Percentiles rank a stretch among this genome's conserved stretches.
phyloP scores from a whole-genome alignment of 768 basidiomycete species.

The Boletus sensibilis region DNA sequence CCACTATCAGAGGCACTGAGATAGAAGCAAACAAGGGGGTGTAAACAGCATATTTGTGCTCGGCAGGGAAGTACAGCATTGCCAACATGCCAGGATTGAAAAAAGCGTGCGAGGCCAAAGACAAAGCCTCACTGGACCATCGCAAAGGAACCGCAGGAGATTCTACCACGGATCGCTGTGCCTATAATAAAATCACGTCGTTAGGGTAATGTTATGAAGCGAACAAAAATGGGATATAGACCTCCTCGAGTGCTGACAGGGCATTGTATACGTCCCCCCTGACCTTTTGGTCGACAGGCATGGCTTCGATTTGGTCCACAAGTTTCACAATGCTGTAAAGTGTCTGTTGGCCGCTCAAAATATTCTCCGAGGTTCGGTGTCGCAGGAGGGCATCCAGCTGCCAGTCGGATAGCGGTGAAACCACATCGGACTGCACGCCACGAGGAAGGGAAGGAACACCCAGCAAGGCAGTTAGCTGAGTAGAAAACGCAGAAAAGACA shows the following conservation, averaged over 20 bases:
- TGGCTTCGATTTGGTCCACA: slow-evolving; percentile 82
- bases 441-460: slow-evolving; percentile 67
- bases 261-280: slow-evolving; percentile 68
- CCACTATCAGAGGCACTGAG: slow-evolving; percentile 76
- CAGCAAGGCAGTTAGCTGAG: slow-evolving; percentile 76
- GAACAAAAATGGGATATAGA: slow-evolving; percentile 34
- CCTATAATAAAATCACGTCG: slow-evolving; percentile 17
- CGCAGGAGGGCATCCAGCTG: slow-evolving; percentile 80
- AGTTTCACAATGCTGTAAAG: slow-evolving; percentile 80
- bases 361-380: slow-evolving; percentile 66
- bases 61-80: slow-evolving; percentile 93
- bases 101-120: slow-evolving; percentile 80
- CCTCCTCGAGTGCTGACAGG: slow-evolving; percentile 70
- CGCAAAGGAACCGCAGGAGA: slow-evolving; percentile 42
- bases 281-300: slow-evolving; percentile 86
- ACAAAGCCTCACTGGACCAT: slow-evolving; percentile 61
- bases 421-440: slow-evolving; percentile 36
- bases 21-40: slow-evolving; percentile 92
- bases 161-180: slow-evolving; percentile 18
- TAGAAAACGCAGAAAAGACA: slow-evolving; percentile 62
- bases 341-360: slow-evolving; percentile 65
- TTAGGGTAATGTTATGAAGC: slow-evolving; percentile 7
- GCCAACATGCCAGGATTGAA: slow-evolving; percentile 97
- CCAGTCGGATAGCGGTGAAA: slow-evolving; percentile 57
- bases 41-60: slow-evolving; percentile 97